Evolutionary conservation across 1,139 yeast species (phyloP).

Genomic region (Geotrichum candidum): DNA sequence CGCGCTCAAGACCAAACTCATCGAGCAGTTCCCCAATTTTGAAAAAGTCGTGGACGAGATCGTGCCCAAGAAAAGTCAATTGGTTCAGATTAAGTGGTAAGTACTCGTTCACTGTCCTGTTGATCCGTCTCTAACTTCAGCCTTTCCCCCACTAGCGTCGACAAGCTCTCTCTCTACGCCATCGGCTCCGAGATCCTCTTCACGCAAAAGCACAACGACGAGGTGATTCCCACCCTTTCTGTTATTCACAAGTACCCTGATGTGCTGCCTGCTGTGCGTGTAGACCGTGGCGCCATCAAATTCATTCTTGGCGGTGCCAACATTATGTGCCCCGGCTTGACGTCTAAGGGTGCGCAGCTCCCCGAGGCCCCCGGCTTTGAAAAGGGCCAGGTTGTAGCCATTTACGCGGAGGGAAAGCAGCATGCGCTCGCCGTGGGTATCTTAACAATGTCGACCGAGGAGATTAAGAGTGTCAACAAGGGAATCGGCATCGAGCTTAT

Average conservation of each 20-base stretch:
- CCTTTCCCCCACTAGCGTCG: slow-evolving; percentile 42
- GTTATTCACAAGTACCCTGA: slow-evolving; percentile 71
- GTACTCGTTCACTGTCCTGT: slow-evolving; percentile 11
- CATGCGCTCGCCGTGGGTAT: slow-evolving; percentile 86
- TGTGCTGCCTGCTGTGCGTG: slow-evolving; percentile 80
- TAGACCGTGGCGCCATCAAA: slow-evolving; percentile 94
- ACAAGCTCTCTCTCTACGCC: slow-evolving; percentile 72
- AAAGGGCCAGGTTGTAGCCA: slow-evolving; percentile 64
- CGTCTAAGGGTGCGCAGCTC: slow-evolving; percentile 80
- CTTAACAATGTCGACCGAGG: slow-evolving; percentile 82
- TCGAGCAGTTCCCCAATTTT: slow-evolving; percentile 62
- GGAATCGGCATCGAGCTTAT: slow-evolving; percentile 86
- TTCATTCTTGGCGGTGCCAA: slow-evolving; percentile 92
- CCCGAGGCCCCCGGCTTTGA: slow-evolving; percentile 62
- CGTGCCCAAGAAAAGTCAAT: slow-evolving; percentile 88
- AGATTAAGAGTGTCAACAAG: slow-evolving; percentile 74
- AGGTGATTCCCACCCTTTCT: slow-evolving; percentile 68
- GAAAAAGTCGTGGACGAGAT: slow-evolving; percentile 74
- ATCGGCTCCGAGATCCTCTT: slow-evolving; percentile 69
- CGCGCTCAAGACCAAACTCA: slow-evolving; percentile 67
- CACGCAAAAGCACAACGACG: slow-evolving; percentile 76
- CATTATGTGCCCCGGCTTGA: slow-evolving; percentile 95
- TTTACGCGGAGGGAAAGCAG: slow-evolving; percentile 91
- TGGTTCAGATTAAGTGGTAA: slow-evolving; percentile 66
- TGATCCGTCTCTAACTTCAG: neutral